Conservation (phyloP, 495 filamentous ascomycete genomes). For the Aspergillus affinis region DNA sequence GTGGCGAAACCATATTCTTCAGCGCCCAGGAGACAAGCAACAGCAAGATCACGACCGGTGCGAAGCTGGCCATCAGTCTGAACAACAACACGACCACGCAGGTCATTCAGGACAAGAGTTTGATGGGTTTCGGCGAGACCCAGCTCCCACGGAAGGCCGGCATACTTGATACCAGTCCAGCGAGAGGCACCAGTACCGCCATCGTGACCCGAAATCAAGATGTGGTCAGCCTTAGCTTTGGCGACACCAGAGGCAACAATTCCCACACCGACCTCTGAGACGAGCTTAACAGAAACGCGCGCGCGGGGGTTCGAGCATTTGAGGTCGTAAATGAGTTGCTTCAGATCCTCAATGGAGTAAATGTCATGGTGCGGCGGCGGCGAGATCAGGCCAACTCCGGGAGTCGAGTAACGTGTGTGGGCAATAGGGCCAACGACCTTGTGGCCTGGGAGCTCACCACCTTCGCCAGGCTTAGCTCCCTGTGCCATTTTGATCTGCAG, state of each 20-base stretch:
- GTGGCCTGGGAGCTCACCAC: conserved; percentile 96
- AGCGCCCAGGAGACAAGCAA: conserved; percentile 93
- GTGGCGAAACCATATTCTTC: conserved; percentile 99
- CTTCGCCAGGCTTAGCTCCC: conserved; percentile 97
- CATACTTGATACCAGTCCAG: conserved; percentile 99
- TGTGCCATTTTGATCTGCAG: conserved; percentile 99
- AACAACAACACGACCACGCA: conserved; percentile 93
- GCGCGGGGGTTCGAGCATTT: conserved; percentile 97
- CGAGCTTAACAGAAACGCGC: conserved; percentile 96
- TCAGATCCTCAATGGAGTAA: conserved; percentile 98
- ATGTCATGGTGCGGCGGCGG: conserved; percentile 99
- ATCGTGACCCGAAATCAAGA: conserved; percentile 96
- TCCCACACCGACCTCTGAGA: conserved; percentile 97
- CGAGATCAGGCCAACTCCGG: conserved; percentile 97
- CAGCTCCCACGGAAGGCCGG: conserved; percentile 96
- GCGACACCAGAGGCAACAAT: conserved; percentile 98
- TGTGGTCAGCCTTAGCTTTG: conserved; percentile 97
- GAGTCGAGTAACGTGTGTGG: conserved; percentile 95
- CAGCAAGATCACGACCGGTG: conserved; percentile 93
- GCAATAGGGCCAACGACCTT: conserved; percentile 98
- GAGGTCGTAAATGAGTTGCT: conserved; percentile 98
- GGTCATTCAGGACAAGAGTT: conserved; percentile 96
- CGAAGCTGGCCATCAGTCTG: conserved; percentile 97
- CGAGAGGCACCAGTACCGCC: conserved; percentile 96
- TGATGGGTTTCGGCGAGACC: conserved; percentile 98